Evolutionary conservation across 306 rosid genomes (phyloP).

Genomic region (Calophaca sinica): DNA sequence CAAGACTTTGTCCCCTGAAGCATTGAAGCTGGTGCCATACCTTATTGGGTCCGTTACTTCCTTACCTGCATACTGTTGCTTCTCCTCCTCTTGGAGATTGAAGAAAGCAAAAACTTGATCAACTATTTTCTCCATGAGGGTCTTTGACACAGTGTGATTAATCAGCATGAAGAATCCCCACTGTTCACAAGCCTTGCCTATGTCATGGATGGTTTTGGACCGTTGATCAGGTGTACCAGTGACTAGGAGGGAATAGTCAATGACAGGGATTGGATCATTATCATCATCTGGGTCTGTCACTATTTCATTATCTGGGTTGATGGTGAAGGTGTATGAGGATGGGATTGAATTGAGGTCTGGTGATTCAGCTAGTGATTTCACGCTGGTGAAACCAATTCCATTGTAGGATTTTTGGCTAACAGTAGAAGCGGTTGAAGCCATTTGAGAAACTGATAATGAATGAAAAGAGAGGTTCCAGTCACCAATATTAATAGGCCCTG

Average conservation of each 20-base stretch:
- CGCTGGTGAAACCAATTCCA: slow-evolving; percentile 36
- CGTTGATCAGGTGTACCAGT: slow-evolving; percentile 49
- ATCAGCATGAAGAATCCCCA: slow-evolving; percentile 59
- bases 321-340: slow-evolving; percentile 44
- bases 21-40: slow-evolving; percentile 61
- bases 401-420: slow-evolving; percentile 27
- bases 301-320: slow-evolving; percentile 41
- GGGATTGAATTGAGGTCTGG: slow-evolving; percentile 52
- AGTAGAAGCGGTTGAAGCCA: slow-evolving; percentile 45
- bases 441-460: slow-evolving; percentile 7
- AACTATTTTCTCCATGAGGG: slow-evolving; percentile 46
- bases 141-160: slow-evolving; percentile 47
- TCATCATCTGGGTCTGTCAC: slow-evolving; percentile 41
- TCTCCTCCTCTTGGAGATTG: slow-evolving; percentile 55
- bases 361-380: slow-evolving; percentile 53
- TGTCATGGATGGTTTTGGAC: slow-evolving; percentile 44
- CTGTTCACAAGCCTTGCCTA: slow-evolving; percentile 53
- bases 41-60: slow-evolving; percentile 47
- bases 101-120: slow-evolving; percentile 47
- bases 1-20: slow-evolving; percentile 45
- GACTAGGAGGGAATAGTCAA: slow-evolving; percentile 49
- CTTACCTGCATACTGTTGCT: slow-evolving; percentile 52
- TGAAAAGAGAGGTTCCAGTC: background rate
- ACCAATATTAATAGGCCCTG: background rate
- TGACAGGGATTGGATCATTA: slow-evolving; percentile 50